phyloP scores from a whole-genome alignment of 192 early-diverging fungal genomes.

The Entomortierella lignicola region DNA sequence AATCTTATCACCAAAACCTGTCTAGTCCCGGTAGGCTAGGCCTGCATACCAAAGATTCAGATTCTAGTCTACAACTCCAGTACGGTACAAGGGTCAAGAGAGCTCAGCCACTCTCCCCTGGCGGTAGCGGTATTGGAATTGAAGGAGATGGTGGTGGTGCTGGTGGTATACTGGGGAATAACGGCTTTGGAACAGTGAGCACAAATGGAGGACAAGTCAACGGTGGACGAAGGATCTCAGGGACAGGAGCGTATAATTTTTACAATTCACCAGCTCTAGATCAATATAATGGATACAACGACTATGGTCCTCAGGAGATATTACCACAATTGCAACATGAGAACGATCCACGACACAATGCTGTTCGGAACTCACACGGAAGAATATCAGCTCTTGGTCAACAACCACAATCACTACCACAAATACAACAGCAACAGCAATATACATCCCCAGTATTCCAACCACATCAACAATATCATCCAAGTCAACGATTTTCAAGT shows the following conservation, averaged over 20 bases:
- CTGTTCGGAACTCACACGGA: slow-evolving; percentile 14
- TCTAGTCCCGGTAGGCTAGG: slow-evolving; percentile 26
- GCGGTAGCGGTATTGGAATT: background rate
- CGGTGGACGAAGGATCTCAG: background rate
- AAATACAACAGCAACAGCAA: slow-evolving; percentile 4
- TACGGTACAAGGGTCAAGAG: slow-evolving; percentile 35
- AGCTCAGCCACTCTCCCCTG: background rate
- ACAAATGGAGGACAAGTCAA: background rate
- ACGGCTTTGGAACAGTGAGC: background rate
- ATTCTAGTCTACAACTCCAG: slow-evolving; percentile 30
- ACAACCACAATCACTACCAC: background rate
- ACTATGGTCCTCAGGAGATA: slow-evolving; percentile 5
- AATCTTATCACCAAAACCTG: slow-evolving; percentile 15
- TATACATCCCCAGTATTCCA: background rate
- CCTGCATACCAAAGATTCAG: slow-evolving; percentile 14
- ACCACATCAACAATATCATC: slow-evolving; percentile 6
- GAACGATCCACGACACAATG: background rate
- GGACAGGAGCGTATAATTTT: background rate
- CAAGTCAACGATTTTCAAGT: slow-evolving; percentile 12
- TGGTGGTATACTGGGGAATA: background rate
- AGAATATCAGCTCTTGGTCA: slow-evolving; percentile 3
- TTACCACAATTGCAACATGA: background rate
- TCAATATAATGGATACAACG: background rate
- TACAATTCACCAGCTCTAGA: background rate
- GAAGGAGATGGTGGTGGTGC: background rate